Percentiles rank a stretch among this genome's conserved stretches.
These are phyloP conservation scores for Drechslerella dactyloides DNA, from an alignment of 2,329 filamentous ascomycete species.

Conservation along the genomic window DNA sequence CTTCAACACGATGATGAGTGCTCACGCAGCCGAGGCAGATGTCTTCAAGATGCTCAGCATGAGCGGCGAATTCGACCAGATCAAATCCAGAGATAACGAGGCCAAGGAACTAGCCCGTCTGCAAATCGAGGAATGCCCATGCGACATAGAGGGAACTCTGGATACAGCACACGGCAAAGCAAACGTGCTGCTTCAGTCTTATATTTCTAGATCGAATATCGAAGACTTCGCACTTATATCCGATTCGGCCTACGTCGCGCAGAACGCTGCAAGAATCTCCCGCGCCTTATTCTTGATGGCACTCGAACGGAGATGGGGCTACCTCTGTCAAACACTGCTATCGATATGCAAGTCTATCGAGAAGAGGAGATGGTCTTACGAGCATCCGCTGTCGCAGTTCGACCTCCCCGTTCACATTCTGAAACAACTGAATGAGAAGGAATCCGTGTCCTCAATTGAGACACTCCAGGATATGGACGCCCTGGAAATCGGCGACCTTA, in stretches of 20 bases:
- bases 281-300: slow-evolving; percentile 97
- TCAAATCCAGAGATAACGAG: slow-evolving; percentile 89
- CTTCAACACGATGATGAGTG: slow-evolving; percentile 93
- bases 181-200: slow-evolving; percentile 91
- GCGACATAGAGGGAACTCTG: slow-evolving; percentile 72
- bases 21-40: slow-evolving; percentile 84
- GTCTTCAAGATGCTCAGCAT: slow-evolving; percentile 95
- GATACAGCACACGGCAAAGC: slow-evolving; percentile 85
- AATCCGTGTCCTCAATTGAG: slow-evolving; percentile 75
- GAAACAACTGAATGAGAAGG: slow-evolving; percentile 82
- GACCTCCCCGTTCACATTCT: slow-evolving; percentile 84
- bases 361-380: slow-evolving; percentile 90
- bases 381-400: slow-evolving; percentile 94
- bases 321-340: slow-evolving; percentile 88
- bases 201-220: slow-evolving; percentile 83
- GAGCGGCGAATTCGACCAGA: slow-evolving; percentile 97
- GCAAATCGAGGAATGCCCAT: slow-evolving; percentile 73
- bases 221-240: slow-evolving; percentile 94
- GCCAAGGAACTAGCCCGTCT: slow-evolving; percentile 82
- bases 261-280: slow-evolving; percentile 93
- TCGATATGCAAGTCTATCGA: slow-evolving; percentile 97
- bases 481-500: slow-evolving; percentile 84
- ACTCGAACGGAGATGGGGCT: slow-evolving; percentile 90
- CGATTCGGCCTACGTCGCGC: slow-evolving; percentile 91
- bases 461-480: slow-evolving; percentile 89